These are phyloP conservation scores for Gossypium gossypioides DNA, from an alignment of 441 rosid species.

Conservation along the genomic window DNA sequence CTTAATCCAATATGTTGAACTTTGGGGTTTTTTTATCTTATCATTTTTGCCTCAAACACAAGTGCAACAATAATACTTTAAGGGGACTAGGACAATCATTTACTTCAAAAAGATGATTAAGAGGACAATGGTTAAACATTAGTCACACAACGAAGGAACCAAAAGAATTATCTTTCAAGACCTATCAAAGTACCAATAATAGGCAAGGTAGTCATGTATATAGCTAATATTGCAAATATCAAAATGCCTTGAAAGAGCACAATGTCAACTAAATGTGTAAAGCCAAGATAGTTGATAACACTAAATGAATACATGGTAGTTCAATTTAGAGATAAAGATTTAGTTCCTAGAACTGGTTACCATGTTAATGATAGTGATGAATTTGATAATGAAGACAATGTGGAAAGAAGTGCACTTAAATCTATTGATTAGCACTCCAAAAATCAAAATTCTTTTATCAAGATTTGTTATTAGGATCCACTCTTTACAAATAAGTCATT, in stretches of 20 bases:
- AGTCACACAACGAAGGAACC: not conserved
- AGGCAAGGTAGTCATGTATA: not conserved
- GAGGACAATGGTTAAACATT: not conserved
- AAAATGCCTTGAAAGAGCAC: not conserved
- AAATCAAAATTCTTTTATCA: not conserved
- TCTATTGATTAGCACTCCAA: too few relatives aligned
- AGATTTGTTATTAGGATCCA: not conserved
- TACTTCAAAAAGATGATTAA: not conserved
- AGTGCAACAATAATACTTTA: not conserved
- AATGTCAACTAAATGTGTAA: not conserved
- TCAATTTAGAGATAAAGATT: not conserved
- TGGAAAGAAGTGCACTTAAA: not conserved
- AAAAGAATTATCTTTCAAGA: not conserved
- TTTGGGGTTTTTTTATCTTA: not conserved
- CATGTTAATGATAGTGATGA: not conserved
- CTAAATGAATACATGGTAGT: not conserved
- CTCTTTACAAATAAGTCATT: not conserved
- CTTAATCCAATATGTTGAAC: not conserved
- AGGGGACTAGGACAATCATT: not conserved
- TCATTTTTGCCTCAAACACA: not conserved
- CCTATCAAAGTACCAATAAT: not conserved
- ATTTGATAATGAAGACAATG: not conserved
- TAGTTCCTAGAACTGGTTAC: not conserved
- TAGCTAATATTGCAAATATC: not conserved
- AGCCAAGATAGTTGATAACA: not conserved